phyloP scores from a whole-genome alignment of 495 filamentous ascomycete species.

The Penicillium mononematosum region DNA sequence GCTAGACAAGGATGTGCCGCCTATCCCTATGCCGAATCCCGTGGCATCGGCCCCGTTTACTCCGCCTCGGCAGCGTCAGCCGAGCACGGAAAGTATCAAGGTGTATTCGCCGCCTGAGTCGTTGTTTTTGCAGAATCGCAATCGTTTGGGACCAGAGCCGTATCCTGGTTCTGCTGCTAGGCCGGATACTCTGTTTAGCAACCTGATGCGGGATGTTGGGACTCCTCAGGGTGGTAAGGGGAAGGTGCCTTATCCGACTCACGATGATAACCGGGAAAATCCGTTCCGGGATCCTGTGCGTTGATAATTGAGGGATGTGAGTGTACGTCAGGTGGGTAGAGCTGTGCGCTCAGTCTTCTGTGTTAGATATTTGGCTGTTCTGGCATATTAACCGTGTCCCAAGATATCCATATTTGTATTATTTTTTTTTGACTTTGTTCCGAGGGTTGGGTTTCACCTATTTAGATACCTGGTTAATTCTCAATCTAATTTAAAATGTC shows the following conservation, averaged over 20 bases:
- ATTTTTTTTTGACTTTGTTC: not conserved
- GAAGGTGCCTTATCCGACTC: conserved; percentile 34
- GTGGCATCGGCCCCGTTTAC: conserved; percentile 29
- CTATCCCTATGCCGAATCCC: conserved; percentile 11
- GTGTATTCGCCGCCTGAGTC: conserved; percentile 64
- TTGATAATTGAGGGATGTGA: not conserved
- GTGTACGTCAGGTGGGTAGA: not conserved
- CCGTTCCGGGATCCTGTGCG: conserved; percentile 7
- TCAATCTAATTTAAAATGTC: not conserved
- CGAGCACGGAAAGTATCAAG: conserved; percentile 66
- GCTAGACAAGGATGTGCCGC: conserved; percentile 25
- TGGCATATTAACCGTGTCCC: conserved; percentile 5
- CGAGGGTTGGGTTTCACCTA: not conserved
- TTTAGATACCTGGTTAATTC: not conserved
- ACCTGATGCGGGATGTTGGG: conserved; percentile 61
- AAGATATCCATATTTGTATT: conserved; percentile 5
- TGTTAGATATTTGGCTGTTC: not conserved
- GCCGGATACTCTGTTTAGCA: conserved; percentile 61
- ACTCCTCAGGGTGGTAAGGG: conserved; percentile 40
- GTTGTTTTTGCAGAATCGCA: conserved; percentile 32
- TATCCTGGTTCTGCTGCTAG: conserved; percentile 33
- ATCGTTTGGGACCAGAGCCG: conserved; percentile 31
- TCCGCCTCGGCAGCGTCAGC: conserved; percentile 45
- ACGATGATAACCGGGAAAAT: conserved; percentile 8
- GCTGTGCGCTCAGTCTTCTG: not conserved